A percentile compares a stretch with the other conserved stretches of the same genome.
Evolutionary conservation across 73 alveolate species (phyloP).

Genomic region (Paramecium tetraurelia): DNA sequence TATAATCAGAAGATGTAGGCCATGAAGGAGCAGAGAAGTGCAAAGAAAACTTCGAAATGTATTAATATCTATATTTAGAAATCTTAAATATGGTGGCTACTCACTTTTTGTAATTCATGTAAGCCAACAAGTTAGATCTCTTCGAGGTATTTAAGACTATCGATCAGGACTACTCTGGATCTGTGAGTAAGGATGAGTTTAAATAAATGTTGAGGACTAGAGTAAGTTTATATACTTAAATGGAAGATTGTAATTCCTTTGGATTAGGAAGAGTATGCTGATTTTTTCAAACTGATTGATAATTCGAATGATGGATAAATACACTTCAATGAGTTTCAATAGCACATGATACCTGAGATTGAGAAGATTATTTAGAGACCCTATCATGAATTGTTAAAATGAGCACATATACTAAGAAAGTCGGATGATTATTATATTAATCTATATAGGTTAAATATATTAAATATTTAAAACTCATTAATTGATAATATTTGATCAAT

Average conservation of each 20-base stretch:
- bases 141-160: constrained; percentile 25
- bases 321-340: not conserved
- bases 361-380: not conserved
- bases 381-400: not conserved
- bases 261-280: constrained; percentile 40
- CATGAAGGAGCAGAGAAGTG: not conserved
- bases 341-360: constrained; percentile 18
- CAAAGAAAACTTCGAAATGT: constrained; percentile 34
- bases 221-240: not conserved
- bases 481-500: not conserved
- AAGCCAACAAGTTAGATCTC: not conserved
- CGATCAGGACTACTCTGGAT: constrained; percentile 13
- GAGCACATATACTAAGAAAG: not conserved
- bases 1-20: not conserved
- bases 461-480: not conserved
- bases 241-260: constrained; percentile 28
- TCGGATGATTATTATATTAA: not conserved
- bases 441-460: not conserved
- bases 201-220: constrained; percentile 27
- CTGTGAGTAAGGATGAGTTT: constrained; percentile 35
- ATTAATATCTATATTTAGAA: not conserved
- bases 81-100: constrained; percentile 21
- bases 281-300: constrained; percentile 26
- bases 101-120: not conserved
- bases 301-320: constrained; percentile 30